Conservation (phyloP, 805 yeast species). For the Priceomyces melissophilus region DNA sequence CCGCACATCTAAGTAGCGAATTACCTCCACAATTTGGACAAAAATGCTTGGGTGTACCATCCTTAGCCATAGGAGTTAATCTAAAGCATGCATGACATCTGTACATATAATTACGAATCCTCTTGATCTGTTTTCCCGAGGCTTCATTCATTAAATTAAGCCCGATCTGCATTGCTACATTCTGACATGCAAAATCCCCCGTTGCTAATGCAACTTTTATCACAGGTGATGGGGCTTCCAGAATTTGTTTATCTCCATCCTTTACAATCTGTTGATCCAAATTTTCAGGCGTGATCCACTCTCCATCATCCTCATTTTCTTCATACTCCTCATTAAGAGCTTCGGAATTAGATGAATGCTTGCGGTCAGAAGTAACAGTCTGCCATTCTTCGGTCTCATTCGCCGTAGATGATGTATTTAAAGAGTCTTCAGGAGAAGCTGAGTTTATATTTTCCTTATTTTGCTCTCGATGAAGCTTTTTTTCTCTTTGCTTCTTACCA, state of each 20-base stretch:
- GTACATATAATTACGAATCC: slow-evolving; percentile 87
- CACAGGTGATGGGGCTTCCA: slow-evolving; percentile 27
- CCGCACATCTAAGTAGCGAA: slow-evolving; percentile 86
- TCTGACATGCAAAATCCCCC: slow-evolving; percentile 97
- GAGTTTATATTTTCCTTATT: neutral
- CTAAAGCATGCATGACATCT: slow-evolving; percentile 97
- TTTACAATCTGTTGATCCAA: slow-evolving; percentile 64
- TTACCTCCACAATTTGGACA: slow-evolving; percentile 96
- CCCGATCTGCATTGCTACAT: slow-evolving; percentile 89
- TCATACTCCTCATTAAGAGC: slow-evolving; percentile 49
- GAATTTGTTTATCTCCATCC: slow-evolving; percentile 60
- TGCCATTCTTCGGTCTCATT: neutral
- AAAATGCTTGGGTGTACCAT: slow-evolving; percentile 77
- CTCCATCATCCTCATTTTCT: slow-evolving; percentile 79
- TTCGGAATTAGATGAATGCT: slow-evolving; percentile 4
- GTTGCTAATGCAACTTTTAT: slow-evolving; percentile 83
- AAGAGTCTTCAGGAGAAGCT: neutral
- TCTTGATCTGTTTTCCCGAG: slow-evolving; percentile 80
- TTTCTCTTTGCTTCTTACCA: slow-evolving; percentile 61
- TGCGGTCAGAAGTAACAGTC: neutral
- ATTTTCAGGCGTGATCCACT: slow-evolving; percentile 92
- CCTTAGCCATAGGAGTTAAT: slow-evolving; percentile 72
- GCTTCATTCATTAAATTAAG: slow-evolving; percentile 77
- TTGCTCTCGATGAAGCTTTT: slow-evolving; percentile 23
- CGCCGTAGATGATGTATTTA: neutral